Evolutionary conservation across 768 basidiomycete species (phyloP).

Genomic region (Tubosaeta sp.): DNA sequence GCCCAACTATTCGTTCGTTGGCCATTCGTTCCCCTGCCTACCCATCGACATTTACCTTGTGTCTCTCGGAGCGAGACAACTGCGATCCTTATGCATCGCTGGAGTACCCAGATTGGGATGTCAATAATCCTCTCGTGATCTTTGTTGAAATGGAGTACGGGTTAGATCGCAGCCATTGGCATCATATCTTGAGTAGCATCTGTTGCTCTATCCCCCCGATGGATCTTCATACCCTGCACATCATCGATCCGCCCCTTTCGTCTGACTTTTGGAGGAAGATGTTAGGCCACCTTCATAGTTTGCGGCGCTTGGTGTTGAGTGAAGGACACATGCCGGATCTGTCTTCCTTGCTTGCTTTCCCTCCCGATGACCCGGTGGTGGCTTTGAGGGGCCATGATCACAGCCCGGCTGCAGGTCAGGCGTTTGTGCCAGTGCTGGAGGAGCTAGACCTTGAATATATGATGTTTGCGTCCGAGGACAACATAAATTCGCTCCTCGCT

Average conservation of each 20-base stretch:
- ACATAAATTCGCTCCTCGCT: neutral
- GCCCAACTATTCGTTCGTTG: neutral
- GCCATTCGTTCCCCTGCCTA: neutral
- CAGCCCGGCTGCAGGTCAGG: neutral
- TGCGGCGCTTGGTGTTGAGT: neutral
- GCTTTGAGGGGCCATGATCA: neutral
- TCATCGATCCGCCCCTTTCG: neutral
- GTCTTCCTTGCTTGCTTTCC: neutral
- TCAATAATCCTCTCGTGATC: conserved; percentile 2
- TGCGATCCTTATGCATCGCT: neutral
- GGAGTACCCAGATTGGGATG: neutral
- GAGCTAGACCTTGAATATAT: neutral
- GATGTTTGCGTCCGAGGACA: neutral
- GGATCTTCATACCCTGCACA: neutral
- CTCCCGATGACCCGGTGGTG: neutral
- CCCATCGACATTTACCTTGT: neutral
- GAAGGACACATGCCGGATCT: neutral
- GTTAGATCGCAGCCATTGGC: too few species aligned
- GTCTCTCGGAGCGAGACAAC: neutral
- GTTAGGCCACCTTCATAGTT: neutral
- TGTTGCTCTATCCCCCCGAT: neutral
- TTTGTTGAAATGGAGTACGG: neutral
- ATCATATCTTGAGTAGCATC: neutral
- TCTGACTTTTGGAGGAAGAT: conserved; percentile 3
- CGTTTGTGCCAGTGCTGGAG: neutral